Conservation (phyloP, 2,329 filamentous ascomycete species). For the Atkinsonella hypoxylon region DNA sequence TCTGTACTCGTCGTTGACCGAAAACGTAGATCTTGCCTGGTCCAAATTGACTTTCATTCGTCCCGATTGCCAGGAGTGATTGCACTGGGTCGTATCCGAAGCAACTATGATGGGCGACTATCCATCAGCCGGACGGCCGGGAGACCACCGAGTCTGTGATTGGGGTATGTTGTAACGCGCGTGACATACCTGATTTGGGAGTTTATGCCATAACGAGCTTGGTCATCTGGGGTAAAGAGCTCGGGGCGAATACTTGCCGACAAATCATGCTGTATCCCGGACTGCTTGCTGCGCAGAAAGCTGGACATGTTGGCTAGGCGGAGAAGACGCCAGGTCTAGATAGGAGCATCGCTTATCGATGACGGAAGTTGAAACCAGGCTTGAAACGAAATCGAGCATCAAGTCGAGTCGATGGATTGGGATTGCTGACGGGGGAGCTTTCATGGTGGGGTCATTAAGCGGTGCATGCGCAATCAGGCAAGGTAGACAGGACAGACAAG, state of each 20-base stretch:
- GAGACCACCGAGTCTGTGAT: constrained; percentile 2
- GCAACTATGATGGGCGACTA: constrained; percentile 33
- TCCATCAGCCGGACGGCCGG: too few species aligned
- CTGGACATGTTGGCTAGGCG: constrained; percentile 52
- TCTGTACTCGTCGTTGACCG: constrained; percentile 69
- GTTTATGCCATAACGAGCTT: constrained; percentile 70
- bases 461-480: background rate
- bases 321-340: background rate
- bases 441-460: background rate
- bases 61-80: constrained; percentile 84
- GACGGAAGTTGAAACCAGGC: background rate
- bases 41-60: constrained; percentile 75
- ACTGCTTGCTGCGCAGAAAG: constrained; percentile 85
- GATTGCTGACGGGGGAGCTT: background rate
- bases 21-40: constrained; percentile 81
- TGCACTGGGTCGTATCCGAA: constrained; percentile 90
- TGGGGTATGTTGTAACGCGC: too few species aligned
- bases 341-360: constrained; percentile 1
- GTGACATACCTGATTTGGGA: constrained; percentile 52
- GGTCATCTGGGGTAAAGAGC: constrained; percentile 73
- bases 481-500: too few species aligned
- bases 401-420: background rate
- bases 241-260: constrained; percentile 69
- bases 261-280: constrained; percentile 83
- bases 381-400: background rate